Percentiles rank a stretch among this genome's conserved stretches.
These are phyloP conservation scores for Penicillium simplicissimum DNA, from an alignment of 495 filamentous ascomycete genomes.

Conservation along the genomic window DNA sequence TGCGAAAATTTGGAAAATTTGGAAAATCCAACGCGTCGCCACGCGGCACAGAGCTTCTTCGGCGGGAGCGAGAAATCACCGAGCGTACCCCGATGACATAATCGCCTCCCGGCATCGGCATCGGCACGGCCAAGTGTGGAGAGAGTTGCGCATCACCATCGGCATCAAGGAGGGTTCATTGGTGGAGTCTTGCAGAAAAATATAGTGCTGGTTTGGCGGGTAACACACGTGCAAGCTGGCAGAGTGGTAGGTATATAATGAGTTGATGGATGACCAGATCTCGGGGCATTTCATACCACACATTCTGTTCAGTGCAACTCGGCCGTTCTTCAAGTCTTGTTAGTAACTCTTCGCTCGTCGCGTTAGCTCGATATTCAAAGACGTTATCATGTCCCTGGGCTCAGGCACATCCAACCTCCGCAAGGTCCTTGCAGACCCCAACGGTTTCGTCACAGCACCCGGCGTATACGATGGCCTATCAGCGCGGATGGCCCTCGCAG, in stretches of 20 bases:
- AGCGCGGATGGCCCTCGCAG: constrained; percentile 60
- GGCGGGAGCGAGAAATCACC: constrained; percentile 12
- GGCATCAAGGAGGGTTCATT: constrained; percentile 7
- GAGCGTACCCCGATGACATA: constrained; percentile 19
- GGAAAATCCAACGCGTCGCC: background rate
- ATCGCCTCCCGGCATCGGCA: constrained; percentile 23
- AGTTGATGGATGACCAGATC: no score
- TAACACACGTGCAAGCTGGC: constrained; percentile 9
- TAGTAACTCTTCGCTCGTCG: background rate
- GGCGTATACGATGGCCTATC: constrained; percentile 73
- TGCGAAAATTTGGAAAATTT: background rate
- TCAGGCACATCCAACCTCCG: constrained; percentile 36
- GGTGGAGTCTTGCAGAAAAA: constrained; percentile 14
- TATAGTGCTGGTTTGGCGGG: constrained; percentile 1
- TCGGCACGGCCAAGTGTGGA: constrained; percentile 11
- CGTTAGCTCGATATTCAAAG: constrained; percentile 3
- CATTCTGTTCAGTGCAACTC: background rate
- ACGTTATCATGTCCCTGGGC: constrained; percentile 30
- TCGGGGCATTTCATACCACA: background rate
- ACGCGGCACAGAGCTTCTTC: background rate
- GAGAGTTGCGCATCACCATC: constrained; percentile 21
- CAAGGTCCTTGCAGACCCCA: constrained; percentile 31
- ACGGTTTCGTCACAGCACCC: constrained; percentile 52
- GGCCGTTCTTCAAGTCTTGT: background rate
- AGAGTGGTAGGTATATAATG: background rate